phyloP scores from a whole-genome alignment of 257 asterid genomes.

The Perilla frutescens region DNA sequence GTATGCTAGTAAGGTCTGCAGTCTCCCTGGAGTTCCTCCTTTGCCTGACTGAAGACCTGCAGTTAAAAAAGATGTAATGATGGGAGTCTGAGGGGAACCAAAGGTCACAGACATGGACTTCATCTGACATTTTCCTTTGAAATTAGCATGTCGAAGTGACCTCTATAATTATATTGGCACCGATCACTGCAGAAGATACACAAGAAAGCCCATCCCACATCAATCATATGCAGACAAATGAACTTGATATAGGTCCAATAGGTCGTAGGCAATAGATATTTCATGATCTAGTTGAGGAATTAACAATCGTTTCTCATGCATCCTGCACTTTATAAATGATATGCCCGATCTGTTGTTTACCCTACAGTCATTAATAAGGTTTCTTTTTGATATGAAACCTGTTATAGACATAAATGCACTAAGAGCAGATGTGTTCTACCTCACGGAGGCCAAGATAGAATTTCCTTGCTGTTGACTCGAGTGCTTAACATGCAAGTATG shows the following conservation, averaged over 20 bases:
- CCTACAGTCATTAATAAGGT: conserved; percentile 15
- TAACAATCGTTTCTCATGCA: conserved; percentile 19
- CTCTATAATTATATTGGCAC: conserved; percentile 23
- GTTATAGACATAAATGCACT: conserved; percentile 23
- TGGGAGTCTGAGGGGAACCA: conserved; percentile 36
- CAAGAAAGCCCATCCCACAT: conserved; percentile 12
- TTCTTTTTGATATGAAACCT: conserved; percentile 31
- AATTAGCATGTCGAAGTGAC: conserved; percentile 11
- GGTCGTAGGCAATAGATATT: conserved; percentile 20
- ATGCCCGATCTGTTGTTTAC: conserved; percentile 20
- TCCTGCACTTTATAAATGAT: conserved; percentile 25
- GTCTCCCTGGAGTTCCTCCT: conserved; percentile 89
- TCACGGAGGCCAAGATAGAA: conserved; percentile 74
- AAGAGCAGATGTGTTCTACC: conserved; percentile 55
- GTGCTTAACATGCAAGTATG: conserved; percentile 73
- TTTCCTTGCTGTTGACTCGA: conserved; percentile 58
- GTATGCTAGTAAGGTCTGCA: conserved; percentile 93
- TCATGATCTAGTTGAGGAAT: conserved; percentile 29
- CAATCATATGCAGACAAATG: conserved; percentile 20
- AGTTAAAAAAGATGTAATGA: conserved; percentile 16
- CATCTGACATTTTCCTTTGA: conserved; percentile 14
- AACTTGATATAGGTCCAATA: conserved; percentile 16
- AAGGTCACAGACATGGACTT: conserved; percentile 16
- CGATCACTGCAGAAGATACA: neutral
- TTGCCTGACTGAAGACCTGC: conserved; percentile 83